phyloP scores from a whole-genome alignment of 2,329 filamentous ascomycete genomes.

The Intubia oerlemansii region DNA sequence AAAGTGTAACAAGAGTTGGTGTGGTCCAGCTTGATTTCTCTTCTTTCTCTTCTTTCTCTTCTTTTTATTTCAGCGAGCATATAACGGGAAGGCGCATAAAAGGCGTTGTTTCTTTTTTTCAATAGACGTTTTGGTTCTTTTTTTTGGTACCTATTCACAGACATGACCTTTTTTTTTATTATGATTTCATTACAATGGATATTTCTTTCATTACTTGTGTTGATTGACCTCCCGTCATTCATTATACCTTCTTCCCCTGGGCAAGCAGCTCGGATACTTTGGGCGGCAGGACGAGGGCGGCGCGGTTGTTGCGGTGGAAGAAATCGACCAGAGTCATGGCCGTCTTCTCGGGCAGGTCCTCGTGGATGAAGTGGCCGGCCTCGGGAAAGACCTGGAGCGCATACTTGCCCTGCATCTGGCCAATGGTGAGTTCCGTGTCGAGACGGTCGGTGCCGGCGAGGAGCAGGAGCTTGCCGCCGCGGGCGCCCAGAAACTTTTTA shows the following conservation, averaged over 20 bases:
- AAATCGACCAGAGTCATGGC: constrained; percentile 76
- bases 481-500: constrained; percentile 63
- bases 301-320: constrained; percentile 75
- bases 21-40: too few relatives aligned
- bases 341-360: constrained; percentile 81
- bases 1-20: too few relatives aligned
- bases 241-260: constrained; percentile 37
- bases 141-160: too few relatives aligned
- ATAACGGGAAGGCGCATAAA: too few relatives aligned
- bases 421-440: constrained; percentile 83
- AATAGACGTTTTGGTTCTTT: too few relatives aligned
- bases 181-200: too few relatives aligned
- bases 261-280: constrained; percentile 66
- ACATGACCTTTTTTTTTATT: too few relatives aligned
- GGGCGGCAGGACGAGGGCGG: constrained; percentile 64
- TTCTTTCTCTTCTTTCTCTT: too few relatives aligned
- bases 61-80: too few relatives aligned
- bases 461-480: constrained; percentile 65
- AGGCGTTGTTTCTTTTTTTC: too few relatives aligned
- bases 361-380: constrained; percentile 90
- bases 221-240: too few relatives aligned
- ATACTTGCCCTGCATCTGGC: constrained; percentile 97
- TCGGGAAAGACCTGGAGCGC: constrained; percentile 87
- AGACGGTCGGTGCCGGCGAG: constrained; percentile 77
- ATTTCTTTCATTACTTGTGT: too few relatives aligned